A percentile compares a stretch with the other conserved stretches of the same genome.
Evolutionary conservation across 768 basidiomycete species (phyloP).

Genomic region (Boletus reticuloceps): DNA sequence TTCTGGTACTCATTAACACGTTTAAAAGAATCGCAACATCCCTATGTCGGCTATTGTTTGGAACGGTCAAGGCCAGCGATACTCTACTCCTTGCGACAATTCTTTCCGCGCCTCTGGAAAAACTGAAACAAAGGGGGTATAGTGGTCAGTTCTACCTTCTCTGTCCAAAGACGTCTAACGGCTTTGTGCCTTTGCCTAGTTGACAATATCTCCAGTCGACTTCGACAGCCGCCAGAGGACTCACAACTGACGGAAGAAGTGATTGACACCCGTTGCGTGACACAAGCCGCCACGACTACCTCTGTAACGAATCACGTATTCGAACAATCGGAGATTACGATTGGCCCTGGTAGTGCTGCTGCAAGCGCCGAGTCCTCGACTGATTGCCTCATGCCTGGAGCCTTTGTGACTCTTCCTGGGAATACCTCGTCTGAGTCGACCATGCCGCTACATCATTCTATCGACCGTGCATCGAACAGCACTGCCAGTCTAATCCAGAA

Average conservation of each 20-base stretch:
- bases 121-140: background rate
- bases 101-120: no score
- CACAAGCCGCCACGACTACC: background rate
- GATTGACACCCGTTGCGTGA: conserved; percentile 51
- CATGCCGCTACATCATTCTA: background rate
- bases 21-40: conserved; percentile 69
- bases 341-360: conserved; percentile 27
- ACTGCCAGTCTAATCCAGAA: background rate
- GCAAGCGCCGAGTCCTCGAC: conserved; percentile 39
- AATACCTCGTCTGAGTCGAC: no score
- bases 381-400: no score
- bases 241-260: conserved; percentile 28
- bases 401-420: background rate
- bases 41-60: conserved; percentile 28
- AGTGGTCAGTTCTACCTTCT: background rate
- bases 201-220: conserved; percentile 44
- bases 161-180: background rate
- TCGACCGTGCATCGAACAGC: background rate
- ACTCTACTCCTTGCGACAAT: no score
- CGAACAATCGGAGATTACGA: background rate
- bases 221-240: background rate
- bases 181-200: conserved; percentile 30
- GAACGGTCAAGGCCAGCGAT: no score
- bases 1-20: background rate
- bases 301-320: background rate